Evolutionary conservation across 371 early-diverging fungal genomes (phyloP).

Genomic region (Lichtheimia corymbifera): DNA sequence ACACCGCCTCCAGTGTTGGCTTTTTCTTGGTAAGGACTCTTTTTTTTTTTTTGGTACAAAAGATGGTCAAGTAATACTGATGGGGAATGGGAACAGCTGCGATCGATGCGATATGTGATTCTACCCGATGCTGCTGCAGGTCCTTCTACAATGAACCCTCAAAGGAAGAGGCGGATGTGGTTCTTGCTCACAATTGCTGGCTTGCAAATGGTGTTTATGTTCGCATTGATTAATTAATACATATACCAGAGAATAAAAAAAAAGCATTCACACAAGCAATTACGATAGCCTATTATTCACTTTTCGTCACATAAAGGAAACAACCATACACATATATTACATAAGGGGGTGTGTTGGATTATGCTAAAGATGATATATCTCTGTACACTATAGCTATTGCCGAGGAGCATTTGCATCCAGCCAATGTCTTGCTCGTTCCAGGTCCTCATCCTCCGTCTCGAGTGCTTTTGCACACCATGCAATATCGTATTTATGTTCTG

Average conservation of each 20-base stretch:
- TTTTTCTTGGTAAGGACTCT: conserved; percentile 53
- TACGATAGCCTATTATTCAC: too few species aligned
- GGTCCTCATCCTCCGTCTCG: conserved; percentile 54
- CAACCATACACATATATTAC: too few species aligned
- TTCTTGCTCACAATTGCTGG: conserved; percentile 86
- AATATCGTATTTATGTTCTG: conserved; percentile 44
- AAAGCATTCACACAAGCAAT: too few species aligned
- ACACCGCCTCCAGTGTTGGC: conserved; percentile 77
- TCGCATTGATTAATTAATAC: conserved; percentile 61
- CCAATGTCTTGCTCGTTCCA: conserved; percentile 61
- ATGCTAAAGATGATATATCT: too few species aligned
- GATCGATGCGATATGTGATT: conserved; percentile 87
- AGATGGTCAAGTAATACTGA: background rate
- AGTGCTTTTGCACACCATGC: conserved; percentile 77
- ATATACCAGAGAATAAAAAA: conserved; percentile 6
- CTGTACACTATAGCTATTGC: background rate
- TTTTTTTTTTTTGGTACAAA: background rate
- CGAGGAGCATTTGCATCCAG: conserved; percentile 58
- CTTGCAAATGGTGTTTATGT: conserved; percentile 81
- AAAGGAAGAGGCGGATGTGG: conserved; percentile 82
- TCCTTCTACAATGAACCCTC: conserved; percentile 73
- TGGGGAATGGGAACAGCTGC: conserved; percentile 47
- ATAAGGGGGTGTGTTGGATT: too few species aligned
- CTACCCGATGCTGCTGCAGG: conserved; percentile 79
- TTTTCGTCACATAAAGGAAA: too few species aligned